Percentiles rank a stretch among this genome's conserved stretches.
phyloP scores from a whole-genome alignment of 1,284 basidiomycete species.

The Schizophyllum commune region DNA sequence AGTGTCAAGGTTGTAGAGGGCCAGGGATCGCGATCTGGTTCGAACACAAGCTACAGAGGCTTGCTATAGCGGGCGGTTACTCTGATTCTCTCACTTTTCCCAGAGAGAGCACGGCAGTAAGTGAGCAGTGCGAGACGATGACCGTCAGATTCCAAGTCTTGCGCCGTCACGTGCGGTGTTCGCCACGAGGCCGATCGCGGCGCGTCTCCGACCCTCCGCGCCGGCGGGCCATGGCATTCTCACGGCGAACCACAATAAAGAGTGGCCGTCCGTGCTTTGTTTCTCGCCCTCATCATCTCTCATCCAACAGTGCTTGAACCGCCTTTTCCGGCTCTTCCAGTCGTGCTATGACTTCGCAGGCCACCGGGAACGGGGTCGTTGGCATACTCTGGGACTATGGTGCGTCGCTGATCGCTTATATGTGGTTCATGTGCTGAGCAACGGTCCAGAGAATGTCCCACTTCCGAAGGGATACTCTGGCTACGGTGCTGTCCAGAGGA shows the following conservation, averaged over 20 bases:
- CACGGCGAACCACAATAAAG: not conserved
- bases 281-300: not conserved
- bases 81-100: too few relatives aligned
- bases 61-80: too few relatives aligned
- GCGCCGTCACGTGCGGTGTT: not conserved
- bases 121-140: too few relatives aligned
- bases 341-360: not conserved
- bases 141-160: not conserved
- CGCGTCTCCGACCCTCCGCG: too few relatives aligned
- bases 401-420: slow-evolving; percentile 3
- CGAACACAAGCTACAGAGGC: too few relatives aligned
- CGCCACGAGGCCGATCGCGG: not conserved
- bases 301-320: not conserved
- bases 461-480: slow-evolving; percentile 12
- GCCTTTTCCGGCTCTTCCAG: not conserved
- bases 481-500: slow-evolving; percentile 22
- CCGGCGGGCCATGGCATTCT: not conserved
- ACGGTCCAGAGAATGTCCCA: not conserved
- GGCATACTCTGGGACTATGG: slow-evolving; percentile 29
- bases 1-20: too few relatives aligned
- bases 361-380: slow-evolving; percentile 6
- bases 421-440: not conserved
- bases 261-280: not conserved
- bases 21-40: too few relatives aligned
- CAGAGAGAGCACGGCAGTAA: too few relatives aligned